A percentile compares a stretch with the other conserved stretches of the same genome.
Evolutionary conservation across 495 filamentous ascomycete genomes (phyloP).

Genomic region (Penicillium paxilli): DNA sequence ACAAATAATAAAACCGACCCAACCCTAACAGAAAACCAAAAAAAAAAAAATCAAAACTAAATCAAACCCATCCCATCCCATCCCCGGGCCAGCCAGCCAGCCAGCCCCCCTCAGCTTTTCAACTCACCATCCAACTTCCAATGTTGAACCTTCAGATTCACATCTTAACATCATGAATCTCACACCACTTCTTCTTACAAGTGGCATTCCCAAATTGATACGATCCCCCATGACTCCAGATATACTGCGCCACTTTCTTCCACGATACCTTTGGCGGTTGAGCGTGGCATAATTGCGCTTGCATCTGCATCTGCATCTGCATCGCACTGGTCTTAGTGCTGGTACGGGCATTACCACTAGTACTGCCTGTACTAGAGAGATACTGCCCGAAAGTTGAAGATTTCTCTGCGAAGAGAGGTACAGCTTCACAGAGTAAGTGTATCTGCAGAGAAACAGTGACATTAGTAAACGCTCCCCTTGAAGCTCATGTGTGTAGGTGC

Average conservation of each 20-base stretch:
- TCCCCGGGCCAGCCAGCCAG: no score
- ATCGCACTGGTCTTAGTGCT: no score
- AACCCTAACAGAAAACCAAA: background rate
- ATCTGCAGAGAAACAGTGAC: slow-evolving; percentile 26
- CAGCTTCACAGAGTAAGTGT: slow-evolving; percentile 36
- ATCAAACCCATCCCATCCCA: background rate
- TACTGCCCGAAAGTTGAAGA: background rate
- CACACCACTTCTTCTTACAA: slow-evolving; percentile 77
- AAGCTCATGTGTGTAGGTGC: no score
- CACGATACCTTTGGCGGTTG: slow-evolving; percentile 64
- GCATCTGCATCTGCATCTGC: background rate
- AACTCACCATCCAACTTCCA: no score
- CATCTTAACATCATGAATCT: slow-evolving; percentile 27
- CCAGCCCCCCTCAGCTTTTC: no score
- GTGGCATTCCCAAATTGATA: slow-evolving; percentile 87
- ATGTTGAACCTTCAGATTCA: slow-evolving; percentile 10
- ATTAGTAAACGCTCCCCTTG: no score
- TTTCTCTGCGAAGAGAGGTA: slow-evolving; percentile 33
- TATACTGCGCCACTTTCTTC: slow-evolving; percentile 79
- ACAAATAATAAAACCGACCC: no score
- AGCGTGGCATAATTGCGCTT: background rate
- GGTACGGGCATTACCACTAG: no score
- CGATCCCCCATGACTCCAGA: slow-evolving; percentile 67
- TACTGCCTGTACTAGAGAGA: no score
- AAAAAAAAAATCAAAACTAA: background rate